A percentile compares a stretch with the other conserved stretches of the same genome.
Evolutionary conservation across 1,284 basidiomycete genomes (phyloP).

Genomic region (Chalciporus sp.): DNA sequence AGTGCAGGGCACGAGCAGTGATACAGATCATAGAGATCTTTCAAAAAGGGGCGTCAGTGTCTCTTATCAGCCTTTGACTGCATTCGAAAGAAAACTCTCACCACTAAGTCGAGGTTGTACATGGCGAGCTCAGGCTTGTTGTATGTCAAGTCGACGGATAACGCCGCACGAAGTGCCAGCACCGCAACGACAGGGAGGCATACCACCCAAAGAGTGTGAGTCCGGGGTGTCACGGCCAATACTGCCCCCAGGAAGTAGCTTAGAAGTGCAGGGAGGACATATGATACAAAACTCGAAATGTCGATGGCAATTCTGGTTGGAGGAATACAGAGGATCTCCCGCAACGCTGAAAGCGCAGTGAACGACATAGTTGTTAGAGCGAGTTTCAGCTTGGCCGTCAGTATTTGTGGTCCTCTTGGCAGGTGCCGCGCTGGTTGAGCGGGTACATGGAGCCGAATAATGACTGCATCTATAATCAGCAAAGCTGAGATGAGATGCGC

Average conservation of each 20-base stretch:
- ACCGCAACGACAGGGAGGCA: constrained; percentile 47
- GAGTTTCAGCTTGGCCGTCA: no score
- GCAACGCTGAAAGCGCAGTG: background rate
- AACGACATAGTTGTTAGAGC: background rate
- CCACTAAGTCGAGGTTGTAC: constrained; percentile 42
- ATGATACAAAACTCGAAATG: background rate
- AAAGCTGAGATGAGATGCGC: no score
- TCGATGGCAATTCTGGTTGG: constrained; percentile 3
- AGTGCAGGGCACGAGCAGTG: constrained; percentile 15
- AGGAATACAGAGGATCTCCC: background rate
- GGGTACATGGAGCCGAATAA: no score
- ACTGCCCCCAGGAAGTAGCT: constrained; percentile 51
- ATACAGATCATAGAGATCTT: constrained; percentile 15
- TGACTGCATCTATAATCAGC: no score
- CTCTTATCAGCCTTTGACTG: background rate
- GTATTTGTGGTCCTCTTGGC: no score
- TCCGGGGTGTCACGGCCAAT: constrained; percentile 48
- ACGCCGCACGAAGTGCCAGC: constrained; percentile 42
- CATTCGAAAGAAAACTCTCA: constrained; percentile 22
- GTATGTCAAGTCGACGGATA: constrained; percentile 44
- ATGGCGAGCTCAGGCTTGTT: constrained; percentile 38
- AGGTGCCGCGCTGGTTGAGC: no score
- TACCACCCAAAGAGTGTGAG: constrained; percentile 43
- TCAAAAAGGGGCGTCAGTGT: background rate
- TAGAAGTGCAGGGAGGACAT: constrained; percentile 42